Percentiles rank a stretch among this genome's conserved stretches.
Evolutionary conservation across 495 filamentous ascomycete genomes (phyloP).

Genomic region (Aspergillus affinis): DNA sequence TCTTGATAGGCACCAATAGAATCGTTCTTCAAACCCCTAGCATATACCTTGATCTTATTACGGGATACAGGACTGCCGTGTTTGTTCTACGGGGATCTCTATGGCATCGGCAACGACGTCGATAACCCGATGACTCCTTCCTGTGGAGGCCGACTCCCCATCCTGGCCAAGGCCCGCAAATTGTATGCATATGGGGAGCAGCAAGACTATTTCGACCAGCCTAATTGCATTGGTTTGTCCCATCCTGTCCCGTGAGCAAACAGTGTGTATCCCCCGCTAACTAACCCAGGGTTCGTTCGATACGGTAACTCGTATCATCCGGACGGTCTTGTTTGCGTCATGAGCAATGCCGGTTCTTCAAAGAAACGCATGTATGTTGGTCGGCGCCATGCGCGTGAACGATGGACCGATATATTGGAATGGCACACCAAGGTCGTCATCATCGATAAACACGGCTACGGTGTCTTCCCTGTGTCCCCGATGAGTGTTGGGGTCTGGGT

Average conservation of each 20-base stretch:
- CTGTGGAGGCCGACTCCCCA: conserved; percentile 58
- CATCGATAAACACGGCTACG: conserved; percentile 58
- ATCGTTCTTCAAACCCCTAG: conserved; percentile 57
- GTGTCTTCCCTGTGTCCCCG: conserved; percentile 50
- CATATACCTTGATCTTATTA: conserved; percentile 65
- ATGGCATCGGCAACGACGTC: conserved; percentile 56
- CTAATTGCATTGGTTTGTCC: conserved; percentile 61
- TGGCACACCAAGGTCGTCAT: conserved; percentile 42
- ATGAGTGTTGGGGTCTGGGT: conserved; percentile 63
- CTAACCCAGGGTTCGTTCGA: conserved; percentile 55
- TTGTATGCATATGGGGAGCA: conserved; percentile 69
- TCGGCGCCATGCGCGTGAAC: conserved; percentile 51
- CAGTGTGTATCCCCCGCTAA: neutral
- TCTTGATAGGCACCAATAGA: conserved; percentile 46
- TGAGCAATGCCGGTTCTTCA: conserved; percentile 51
- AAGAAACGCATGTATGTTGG: conserved; percentile 65
- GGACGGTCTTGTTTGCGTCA: conserved; percentile 57
- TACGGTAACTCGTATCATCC: conserved; percentile 54
- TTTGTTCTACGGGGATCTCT: conserved; percentile 73
- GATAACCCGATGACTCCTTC: conserved; percentile 54
- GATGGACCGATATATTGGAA: conserved; percentile 64
- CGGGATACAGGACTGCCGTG: conserved; percentile 66
- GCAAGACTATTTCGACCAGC: conserved; percentile 64
- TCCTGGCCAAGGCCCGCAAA: conserved; percentile 63
- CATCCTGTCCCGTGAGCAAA: neutral